Conservation (phyloP, 495 filamentous ascomycete genomes). For the Xylaria palmicola region DNA sequence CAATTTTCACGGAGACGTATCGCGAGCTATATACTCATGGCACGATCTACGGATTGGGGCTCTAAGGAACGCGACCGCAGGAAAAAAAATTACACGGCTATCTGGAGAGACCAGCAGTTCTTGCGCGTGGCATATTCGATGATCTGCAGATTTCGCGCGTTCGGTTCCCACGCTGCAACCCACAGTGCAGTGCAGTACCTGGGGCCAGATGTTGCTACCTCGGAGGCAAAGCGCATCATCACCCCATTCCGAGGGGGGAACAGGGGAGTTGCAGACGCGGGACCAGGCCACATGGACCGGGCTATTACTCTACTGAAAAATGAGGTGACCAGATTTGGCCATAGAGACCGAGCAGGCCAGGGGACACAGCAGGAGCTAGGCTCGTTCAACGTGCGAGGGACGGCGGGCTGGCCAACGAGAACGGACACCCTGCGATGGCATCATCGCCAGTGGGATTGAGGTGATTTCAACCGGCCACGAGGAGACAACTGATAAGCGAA, state of each 20-base stretch:
- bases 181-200: not conserved
- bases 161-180: not conserved
- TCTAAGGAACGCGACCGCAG: not conserved
- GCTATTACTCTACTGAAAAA: not conserved
- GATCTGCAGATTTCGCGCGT: constrained; percentile 1
- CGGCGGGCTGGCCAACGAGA: constrained; percentile 10
- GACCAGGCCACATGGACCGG: not conserved
- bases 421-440: constrained; percentile 4
- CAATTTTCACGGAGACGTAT: not conserved
- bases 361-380: not conserved
- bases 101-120: not conserved
- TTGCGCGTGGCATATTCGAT: not conserved
- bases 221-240: not conserved
- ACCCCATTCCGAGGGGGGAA: not conserved
- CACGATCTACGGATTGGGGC: not conserved
- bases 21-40: not conserved
- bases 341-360: not conserved
- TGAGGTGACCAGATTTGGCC: not conserved
- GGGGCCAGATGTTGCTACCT: not conserved
- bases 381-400: not conserved
- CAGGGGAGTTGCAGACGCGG: not conserved
- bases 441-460: constrained; percentile 10
- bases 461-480: constrained; percentile 11
- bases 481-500: not conserved
- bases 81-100: not conserved